Conservation (phyloP, 2,329 filamentous ascomycete species). For the Phoma sp. region DNA sequence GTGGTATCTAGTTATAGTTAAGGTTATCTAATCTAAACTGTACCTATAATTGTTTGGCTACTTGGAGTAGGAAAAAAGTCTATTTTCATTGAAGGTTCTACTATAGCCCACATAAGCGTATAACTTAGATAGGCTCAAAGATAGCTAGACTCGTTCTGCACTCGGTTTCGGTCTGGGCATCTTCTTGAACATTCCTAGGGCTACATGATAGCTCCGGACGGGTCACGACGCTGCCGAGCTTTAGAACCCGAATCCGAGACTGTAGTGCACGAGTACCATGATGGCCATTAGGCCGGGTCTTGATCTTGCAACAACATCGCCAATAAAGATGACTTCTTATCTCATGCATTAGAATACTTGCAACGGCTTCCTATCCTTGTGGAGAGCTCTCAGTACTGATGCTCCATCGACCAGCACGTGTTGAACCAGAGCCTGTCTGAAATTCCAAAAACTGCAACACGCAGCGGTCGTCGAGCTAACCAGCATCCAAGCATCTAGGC, state of each 20-base stretch:
- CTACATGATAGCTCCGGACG: background rate
- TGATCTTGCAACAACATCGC: background rate
- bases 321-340: background rate
- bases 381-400: background rate
- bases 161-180: background rate
- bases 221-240: background rate
- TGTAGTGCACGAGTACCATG: constrained; percentile 1
- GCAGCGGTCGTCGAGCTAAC: background rate
- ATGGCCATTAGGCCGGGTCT: background rate
- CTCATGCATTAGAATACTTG: background rate
- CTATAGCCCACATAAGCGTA: too few species aligned
- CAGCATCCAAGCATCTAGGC: constrained; percentile 1
- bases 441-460: background rate
- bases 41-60: too few species aligned
- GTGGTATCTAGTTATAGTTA: too few species aligned
- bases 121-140: too few species aligned
- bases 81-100: too few species aligned
- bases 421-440: too few species aligned
- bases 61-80: too few species aligned
- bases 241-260: background rate
- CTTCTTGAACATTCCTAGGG: background rate
- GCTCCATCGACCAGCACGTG: background rate
- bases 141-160: too few species aligned
- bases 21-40: too few species aligned
- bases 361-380: too few species aligned